Evolutionary conservation across 2,329 filamentous ascomycete species (phyloP), one percentile per base, ranked within the genome.

Genomic region (Aspergillus ochraceoroseus): DNA sequence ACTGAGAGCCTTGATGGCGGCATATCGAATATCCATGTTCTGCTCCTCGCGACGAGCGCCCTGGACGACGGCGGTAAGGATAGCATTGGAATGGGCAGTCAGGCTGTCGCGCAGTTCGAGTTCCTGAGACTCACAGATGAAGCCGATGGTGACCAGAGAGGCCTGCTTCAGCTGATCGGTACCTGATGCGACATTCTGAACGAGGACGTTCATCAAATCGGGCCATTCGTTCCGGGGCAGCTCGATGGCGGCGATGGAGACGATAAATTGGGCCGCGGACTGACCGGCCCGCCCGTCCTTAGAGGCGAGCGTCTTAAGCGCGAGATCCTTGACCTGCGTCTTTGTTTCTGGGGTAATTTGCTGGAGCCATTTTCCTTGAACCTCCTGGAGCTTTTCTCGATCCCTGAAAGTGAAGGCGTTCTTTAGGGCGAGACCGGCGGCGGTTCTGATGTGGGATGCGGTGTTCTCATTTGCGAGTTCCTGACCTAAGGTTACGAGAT

Each of bases 341-440:
- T 95, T 95, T 59, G 88, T 85, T 46, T 85, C 80, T 54, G 80
- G 75, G 59, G 87, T 84, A 53, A 90, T 83, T 62, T 85, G 81
- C 64, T 83, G 79, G 48, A 92, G 74, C 92, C 92, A 98, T 83
- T 94, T 88, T 62, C 81, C 77, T 72, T 96, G 92, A 43, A 96
- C 80, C 65, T 94, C 85, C 62, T 86, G 83, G 70, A 95, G 82
- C 62, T 88, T 84, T 59, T 80, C 73, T 61, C 83, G 83, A 69
- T 98, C 92, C 75, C 92, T 85, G 61, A 89, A 86, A 62, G 87
- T 87, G 73, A 98, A 96, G 59, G 92, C 85, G 76, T 98, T 98
- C 74, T 98, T 98, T 62, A 98, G 76, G 56, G 92, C 90, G 57
- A 98, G 80, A 80, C 89, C 92, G 58, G 92, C 92, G 55, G 92